phyloP scores from a whole-genome alignment of 192 early-diverging fungal genomes.

The Linnemannia zychae region DNA sequence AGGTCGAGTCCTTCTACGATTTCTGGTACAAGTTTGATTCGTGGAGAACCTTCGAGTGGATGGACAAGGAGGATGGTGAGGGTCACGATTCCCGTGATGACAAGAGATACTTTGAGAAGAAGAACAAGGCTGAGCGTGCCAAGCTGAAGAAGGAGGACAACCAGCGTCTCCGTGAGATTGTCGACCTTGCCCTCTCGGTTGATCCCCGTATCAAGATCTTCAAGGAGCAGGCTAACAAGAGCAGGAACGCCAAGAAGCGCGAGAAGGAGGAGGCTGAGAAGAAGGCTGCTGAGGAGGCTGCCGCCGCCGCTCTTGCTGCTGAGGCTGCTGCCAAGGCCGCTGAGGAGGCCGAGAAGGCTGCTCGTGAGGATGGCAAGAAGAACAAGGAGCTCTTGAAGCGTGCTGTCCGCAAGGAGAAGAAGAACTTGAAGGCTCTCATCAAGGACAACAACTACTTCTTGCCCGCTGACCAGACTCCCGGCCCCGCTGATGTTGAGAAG shows the following conservation, averaged over 20 bases:
- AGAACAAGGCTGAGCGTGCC: constrained; percentile 94
- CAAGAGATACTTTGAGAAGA: constrained; percentile 94
- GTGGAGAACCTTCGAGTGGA: constrained; percentile 97
- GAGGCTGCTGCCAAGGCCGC: constrained; percentile 72
- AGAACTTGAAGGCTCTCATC: constrained; percentile 84
- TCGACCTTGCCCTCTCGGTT: constrained; percentile 81
- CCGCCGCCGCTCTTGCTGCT: constrained; percentile 60
- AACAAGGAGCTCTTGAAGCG: constrained; percentile 91
- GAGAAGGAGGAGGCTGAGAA: constrained; percentile 84
- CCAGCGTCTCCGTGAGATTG: constrained; percentile 85
- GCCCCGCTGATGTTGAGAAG: constrained; percentile 72
- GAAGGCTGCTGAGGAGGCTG: constrained; percentile 66
- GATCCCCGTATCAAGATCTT: constrained; percentile 94
- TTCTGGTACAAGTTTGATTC: constrained; percentile 94
- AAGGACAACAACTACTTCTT: constrained; percentile 86
- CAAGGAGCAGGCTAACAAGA: constrained; percentile 91
- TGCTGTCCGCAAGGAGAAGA: constrained; percentile 92
- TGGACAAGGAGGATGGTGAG: constrained; percentile 97
- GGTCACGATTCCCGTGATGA: constrained; percentile 93
- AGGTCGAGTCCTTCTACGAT: constrained; percentile 86
- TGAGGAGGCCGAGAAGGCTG: constrained; percentile 72
- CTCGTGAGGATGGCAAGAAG: constrained; percentile 80
- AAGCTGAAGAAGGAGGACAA: constrained; percentile 98
- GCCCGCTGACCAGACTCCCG: constrained; percentile 66
- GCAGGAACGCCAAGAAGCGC: constrained; percentile 91